Evolutionary conservation across 805 yeast species (phyloP), one percentile per base, ranked within the genome.

Genomic region (Middelhovenomyces tepae): DNA sequence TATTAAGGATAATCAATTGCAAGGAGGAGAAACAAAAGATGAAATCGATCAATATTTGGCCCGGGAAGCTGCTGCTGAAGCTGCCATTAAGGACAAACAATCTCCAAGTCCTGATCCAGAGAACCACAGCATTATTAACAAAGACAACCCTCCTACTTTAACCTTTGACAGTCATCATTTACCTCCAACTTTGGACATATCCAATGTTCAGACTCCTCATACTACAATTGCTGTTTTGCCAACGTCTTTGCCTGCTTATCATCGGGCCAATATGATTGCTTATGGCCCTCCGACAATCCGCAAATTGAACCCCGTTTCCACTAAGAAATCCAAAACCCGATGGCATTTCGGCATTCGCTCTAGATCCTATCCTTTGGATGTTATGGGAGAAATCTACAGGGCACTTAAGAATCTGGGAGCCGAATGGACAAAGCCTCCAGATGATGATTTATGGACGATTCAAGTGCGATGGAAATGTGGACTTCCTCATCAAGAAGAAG

Each of bases 281-380:
- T 60, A 59, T 29, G 71, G 71, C 1, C 60, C 73, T 5, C 69
- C 75, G 32, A 59, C 71, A 0, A 36, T 46, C 28, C 55, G 56
- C 41, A 53, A 57, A 37, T 47, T 53, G 23, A 46, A 52, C 19
- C 62, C 64, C 6, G 43, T 76, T 14, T 68, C 78, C 16, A 68
- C 80, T 29, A 86, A 89, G 56, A 85, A 84, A 56, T 81, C 89
- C 40, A 89, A 86, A 59, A 84, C 95, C 5, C 76, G 94, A 58
- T 91, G 98, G 98, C 98, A 91, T 64, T 91, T 91, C 53, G 98
- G 98, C 44, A 91, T 91, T 40, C 69, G 98, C 53, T 85, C 95
- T 6, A 70, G 96, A 49, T 84, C 95, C 1, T 91, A 91, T 54
- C 97, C 98, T 21, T 66, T 91, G 47, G 98, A 91, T 57, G 98